A percentile compares a stretch with the other conserved stretches of the same genome.
Conservation (phyloP, 768 basidiomycete species). For the Amanita phalloides region DNA sequence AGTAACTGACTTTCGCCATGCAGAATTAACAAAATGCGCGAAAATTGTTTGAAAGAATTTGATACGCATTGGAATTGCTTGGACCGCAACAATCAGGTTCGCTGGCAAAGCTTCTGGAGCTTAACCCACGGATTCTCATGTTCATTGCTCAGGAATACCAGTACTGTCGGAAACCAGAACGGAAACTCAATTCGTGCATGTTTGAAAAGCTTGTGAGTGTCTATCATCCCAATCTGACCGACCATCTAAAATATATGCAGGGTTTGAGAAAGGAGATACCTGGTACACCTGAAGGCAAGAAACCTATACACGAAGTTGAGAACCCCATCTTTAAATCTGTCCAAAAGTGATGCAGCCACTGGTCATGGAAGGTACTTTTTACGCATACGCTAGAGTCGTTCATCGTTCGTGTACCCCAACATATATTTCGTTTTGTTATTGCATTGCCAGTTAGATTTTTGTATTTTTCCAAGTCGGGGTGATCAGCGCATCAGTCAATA, state of each 20-base stretch:
- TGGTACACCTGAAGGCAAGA: slow-evolving; percentile 71
- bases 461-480: not conserved
- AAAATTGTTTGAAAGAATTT: slow-evolving; percentile 81
- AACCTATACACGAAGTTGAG: slow-evolving; percentile 82
- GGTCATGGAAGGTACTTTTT: not conserved
- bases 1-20: not conserved
- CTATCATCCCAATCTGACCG: not conserved
- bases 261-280: slow-evolving; percentile 89
- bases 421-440: not conserved
- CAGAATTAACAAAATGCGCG: slow-evolving; percentile 89
- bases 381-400: too few species aligned
- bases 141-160: slow-evolving; percentile 60
- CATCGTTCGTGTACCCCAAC: not conserved
- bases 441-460: not conserved
- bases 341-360: slow-evolving; percentile 54
- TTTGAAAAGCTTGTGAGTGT: slow-evolving; percentile 86
- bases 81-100: slow-evolving; percentile 88
- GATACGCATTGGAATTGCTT: slow-evolving; percentile 92
- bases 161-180: slow-evolving; percentile 82
- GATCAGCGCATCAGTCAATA: not conserved
- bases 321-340: slow-evolving; percentile 73
- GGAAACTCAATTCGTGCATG: slow-evolving; percentile 84
- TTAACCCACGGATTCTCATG: not conserved
- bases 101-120: slow-evolving; percentile 15
- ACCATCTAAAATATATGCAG: slow-evolving; percentile 28